Conservation (phyloP, 2,329 filamentous ascomycete genomes). For the Clonostachys chloroleuca region DNA sequence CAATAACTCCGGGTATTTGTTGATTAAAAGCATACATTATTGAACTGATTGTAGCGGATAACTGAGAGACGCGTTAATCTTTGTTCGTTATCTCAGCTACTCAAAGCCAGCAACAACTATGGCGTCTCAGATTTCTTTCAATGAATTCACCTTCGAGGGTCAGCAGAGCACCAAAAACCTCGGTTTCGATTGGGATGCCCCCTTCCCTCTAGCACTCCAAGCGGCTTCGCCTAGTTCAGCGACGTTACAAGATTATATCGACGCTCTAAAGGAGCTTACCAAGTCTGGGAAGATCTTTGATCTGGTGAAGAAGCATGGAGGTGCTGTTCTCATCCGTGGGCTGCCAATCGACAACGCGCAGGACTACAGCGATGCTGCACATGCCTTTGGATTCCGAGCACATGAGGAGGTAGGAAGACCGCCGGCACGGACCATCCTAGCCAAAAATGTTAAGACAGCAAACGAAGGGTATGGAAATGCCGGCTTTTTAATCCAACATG, state of each 20-base stretch:
- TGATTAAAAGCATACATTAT: too few species aligned
- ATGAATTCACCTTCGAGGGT: conserved; percentile 12
- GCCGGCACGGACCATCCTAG: conserved; percentile 21
- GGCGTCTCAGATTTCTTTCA: conserved; percentile 1
- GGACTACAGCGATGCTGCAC: conserved; percentile 24
- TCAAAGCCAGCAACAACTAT: too few species aligned
- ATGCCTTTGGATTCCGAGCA: conserved; percentile 24
- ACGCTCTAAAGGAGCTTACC: conserved; percentile 3
- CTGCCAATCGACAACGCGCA: conserved; percentile 20
- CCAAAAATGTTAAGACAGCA: conserved; percentile 26
- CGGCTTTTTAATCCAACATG: neutral
- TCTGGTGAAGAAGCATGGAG: conserved; percentile 18
- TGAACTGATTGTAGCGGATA: too few species aligned
- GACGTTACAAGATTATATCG: neutral
- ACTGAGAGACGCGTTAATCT: too few species aligned
- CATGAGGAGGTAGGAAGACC: conserved; percentile 26
- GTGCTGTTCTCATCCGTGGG: conserved; percentile 23
- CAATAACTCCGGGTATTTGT: too few species aligned
- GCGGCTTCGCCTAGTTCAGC: neutral
- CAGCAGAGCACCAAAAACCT: conserved; percentile 12
- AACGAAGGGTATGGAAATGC: conserved; percentile 21
- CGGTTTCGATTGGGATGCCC: conserved; percentile 10
- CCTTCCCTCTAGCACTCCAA: conserved; percentile 14
- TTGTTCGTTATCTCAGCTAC: too few species aligned
- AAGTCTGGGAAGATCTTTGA: conserved; percentile 16